phyloP scores from a whole-genome alignment of 768 basidiomycete species.

The Chiua virens region DNA sequence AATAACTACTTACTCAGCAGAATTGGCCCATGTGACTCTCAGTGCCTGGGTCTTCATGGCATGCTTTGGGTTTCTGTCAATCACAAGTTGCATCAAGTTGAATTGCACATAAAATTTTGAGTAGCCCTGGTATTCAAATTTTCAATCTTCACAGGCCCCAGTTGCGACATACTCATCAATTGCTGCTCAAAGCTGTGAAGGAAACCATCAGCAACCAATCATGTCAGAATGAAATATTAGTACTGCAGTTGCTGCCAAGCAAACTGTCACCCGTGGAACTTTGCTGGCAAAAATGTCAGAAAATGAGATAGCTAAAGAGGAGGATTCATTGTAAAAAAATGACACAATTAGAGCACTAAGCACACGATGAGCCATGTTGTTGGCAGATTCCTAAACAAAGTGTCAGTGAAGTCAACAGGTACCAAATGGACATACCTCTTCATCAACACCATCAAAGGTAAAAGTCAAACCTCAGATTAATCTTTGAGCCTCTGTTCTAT shows the following conservation, averaged over 20 bases:
- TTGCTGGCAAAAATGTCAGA: neutral
- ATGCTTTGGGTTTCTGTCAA: neutral
- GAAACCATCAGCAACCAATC: neutral
- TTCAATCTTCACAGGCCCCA: neutral
- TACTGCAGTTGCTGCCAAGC: neutral
- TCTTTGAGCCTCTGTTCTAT: neutral
- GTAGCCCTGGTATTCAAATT: neutral
- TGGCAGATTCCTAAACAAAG: neutral
- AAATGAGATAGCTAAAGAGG: neutral
- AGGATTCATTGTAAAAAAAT: neutral
- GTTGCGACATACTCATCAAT: neutral
- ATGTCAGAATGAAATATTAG: neutral
- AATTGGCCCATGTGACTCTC: neutral
- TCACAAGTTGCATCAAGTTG: neutral
- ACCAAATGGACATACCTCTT: neutral
- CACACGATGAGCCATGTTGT: neutral
- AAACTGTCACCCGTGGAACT: neutral
- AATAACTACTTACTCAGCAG: too few species aligned
- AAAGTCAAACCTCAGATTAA: neutral
- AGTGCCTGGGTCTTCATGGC: neutral
- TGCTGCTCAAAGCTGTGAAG: neutral
- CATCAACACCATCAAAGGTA: neutral
- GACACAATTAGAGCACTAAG: neutral
- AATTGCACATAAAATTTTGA: neutral
- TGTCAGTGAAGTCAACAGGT: neutral